phyloP scores from a whole-genome alignment of 139 green algal species.

The Microglena sp. region DNA sequence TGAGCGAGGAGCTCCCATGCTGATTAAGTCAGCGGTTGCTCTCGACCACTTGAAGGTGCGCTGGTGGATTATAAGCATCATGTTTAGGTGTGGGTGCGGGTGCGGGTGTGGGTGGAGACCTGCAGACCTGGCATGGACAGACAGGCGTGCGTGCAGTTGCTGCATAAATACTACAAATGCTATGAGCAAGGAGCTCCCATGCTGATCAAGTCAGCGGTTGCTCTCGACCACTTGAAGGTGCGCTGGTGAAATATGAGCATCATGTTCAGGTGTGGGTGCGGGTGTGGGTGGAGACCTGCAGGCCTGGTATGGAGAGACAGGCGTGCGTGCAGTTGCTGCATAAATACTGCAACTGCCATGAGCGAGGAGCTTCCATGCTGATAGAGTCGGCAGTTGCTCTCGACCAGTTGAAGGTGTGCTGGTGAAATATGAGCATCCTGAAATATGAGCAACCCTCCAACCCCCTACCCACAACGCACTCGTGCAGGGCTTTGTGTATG shows the following conservation, averaged over 20 bases:
- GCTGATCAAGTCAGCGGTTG: conserved; percentile 80
- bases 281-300: conserved; percentile 77
- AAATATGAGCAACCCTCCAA: no score
- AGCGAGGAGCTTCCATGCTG: conserved; percentile 49
- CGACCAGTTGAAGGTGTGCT: conserved; percentile 81
- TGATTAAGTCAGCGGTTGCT: conserved; percentile 81
- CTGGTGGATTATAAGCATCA: no score
- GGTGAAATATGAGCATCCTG: background rate
- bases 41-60: conserved; percentile 84
- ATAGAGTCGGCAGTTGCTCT: conserved; percentile 83
- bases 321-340: conserved; percentile 78
- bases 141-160: conserved; percentile 68
- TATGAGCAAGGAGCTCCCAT: conserved; percentile 51
- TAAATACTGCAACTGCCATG: conserved; percentile 63
- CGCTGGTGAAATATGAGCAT: background rate
- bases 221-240: conserved; percentile 85
- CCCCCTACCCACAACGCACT: no score
- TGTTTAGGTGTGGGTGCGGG: no score
- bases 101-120: conserved; percentile 73
- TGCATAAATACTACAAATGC: conserved; percentile 80
- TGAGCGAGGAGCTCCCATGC: conserved; percentile 48
- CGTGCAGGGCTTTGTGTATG: no score
- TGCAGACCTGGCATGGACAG: conserved; percentile 66
- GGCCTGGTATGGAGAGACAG: conserved; percentile 71
- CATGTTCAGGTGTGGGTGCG: background rate